These are phyloP conservation scores for Calocybe cyanea DNA, from an alignment of 768 basidiomycete genomes.

Conservation along the genomic window DNA sequence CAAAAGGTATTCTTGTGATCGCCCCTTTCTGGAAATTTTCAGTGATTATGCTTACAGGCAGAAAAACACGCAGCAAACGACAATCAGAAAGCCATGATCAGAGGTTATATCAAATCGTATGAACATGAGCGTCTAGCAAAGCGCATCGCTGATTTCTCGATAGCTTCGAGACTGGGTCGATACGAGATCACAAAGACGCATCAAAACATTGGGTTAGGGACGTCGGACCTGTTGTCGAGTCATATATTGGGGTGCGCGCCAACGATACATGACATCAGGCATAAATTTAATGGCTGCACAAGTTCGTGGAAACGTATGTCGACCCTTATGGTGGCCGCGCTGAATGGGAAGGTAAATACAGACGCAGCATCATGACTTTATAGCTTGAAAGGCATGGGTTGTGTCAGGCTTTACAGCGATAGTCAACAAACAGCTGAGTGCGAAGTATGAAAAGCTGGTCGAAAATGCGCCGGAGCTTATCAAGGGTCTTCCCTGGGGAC, in stretches of 20 bases:
- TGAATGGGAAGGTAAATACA: constrained; percentile 77
- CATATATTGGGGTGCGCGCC: constrained; percentile 64
- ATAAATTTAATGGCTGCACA: not conserved
- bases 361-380: not conserved
- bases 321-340: constrained; percentile 91
- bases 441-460: constrained; percentile 78
- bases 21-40: not conserved
- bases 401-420: constrained; percentile 80
- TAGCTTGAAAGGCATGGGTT: constrained; percentile 10
- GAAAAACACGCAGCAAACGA: constrained; percentile 71
- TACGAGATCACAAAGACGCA: constrained; percentile 75
- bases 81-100: constrained; percentile 70
- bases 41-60: constrained; percentile 41
- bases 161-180: constrained; percentile 76
- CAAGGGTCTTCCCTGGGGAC: constrained; percentile 81
- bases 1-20: constrained; percentile 40
- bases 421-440: constrained; percentile 79
- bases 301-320: constrained; percentile 81
- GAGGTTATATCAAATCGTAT: constrained; percentile 75
- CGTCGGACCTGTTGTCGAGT: constrained; percentile 82
- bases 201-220: constrained; percentile 85
- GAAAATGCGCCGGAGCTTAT: constrained; percentile 74
- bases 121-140: constrained; percentile 14
- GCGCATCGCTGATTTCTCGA: constrained; percentile 1
- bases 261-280: not conserved